Conservation (phyloP, 1,284 basidiomycete species). For the Trichosporon sp. region DNA sequence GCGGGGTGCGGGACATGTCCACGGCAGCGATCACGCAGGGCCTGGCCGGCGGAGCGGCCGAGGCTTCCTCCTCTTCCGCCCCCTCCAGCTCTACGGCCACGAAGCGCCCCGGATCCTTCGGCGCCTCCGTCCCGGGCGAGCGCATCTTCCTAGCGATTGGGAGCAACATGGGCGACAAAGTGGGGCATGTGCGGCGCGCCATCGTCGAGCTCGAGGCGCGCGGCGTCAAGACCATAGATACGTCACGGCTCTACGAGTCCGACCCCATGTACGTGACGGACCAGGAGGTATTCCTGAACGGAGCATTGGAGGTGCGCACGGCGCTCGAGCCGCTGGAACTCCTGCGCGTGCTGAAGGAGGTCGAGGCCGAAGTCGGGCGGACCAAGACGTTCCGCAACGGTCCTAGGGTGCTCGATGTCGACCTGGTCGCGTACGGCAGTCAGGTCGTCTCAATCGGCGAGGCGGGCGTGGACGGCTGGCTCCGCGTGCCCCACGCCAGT, state of each 20-base stretch:
- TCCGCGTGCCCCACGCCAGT: constrained; percentile 82
- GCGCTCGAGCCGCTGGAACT: constrained; percentile 67
- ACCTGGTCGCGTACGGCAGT: constrained; percentile 81
- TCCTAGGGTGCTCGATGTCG: constrained; percentile 87
- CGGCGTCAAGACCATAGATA: constrained; percentile 65
- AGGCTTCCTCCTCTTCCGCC: neutral
- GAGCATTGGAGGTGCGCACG: constrained; percentile 83
- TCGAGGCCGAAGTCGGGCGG: constrained; percentile 79
- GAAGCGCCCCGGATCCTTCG: neutral
- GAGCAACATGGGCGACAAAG: constrained; percentile 86
- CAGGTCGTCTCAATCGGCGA: constrained; percentile 66
- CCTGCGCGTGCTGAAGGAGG: constrained; percentile 69
- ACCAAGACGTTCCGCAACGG: constrained; percentile 80
- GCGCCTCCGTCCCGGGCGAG: neutral
- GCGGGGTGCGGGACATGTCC: constrained; percentile 21
- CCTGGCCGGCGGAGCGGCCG: neutral
- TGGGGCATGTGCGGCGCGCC: constrained; percentile 78
- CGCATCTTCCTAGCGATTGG: constrained; percentile 76
- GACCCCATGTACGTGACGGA: constrained; percentile 93
- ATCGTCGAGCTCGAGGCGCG: constrained; percentile 54
- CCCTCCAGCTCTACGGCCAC: neutral
- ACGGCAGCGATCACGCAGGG: constrained; percentile 8
- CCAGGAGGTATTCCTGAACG: constrained; percentile 88
- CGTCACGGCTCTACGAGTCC: constrained; percentile 92
- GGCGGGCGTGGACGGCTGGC: constrained; percentile 60